Base-by-base conservation (phyloP, 352 stramenopile genomes). In the Globisporangium orthogonon region DNA sequence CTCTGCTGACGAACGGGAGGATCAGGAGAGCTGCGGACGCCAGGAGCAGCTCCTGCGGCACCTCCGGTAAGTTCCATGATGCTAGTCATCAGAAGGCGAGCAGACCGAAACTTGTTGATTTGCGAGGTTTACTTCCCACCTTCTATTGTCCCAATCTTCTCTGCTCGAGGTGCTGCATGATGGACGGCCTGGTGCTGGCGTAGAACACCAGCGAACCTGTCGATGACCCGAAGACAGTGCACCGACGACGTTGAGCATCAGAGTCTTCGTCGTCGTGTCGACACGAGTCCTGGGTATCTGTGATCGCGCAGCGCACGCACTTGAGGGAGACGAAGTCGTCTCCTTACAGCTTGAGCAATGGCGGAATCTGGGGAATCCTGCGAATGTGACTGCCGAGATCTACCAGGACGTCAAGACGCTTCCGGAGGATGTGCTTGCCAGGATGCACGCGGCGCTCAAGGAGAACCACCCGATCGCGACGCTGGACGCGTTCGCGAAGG, bases 191-290 rank as follows among this genome's bases (percentile, higher is more conserved):
- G 23, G 23, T 23, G 23, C 23, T 23, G 23, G 70, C 66, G 56
- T 78, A 88, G 51, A 84, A 68, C 15, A 79, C 75, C 5, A 86
- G 64, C 2, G 72, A 83, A 0, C 78, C 78, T 1, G 69, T 76
- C 3, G 78, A 88, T 1, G 78, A 86, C 2, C 75, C 75, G 6
- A 86, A 79, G 4, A 88, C 69, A 1, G 64, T 79, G 37, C 70
- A 67, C 51, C 5, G 35, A 55, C 23, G 23, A 23, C 7, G 44
- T 40, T 11, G 61, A 37, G 5, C 44, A 35, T 18, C 47, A 10
- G 15, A 1, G 43, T 29, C n/a, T 23, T 40, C 15, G 13, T 23
- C 23, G 23, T 0, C 33, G 3, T 13, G 1, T n/a, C 29, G 29
- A 33, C 33, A 33, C 33, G 23, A 3, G 7, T n/a, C 10, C 40